phyloP scores from a whole-genome alignment of 164 flowering plant genomes.

The Tetracentron sinense region DNA sequence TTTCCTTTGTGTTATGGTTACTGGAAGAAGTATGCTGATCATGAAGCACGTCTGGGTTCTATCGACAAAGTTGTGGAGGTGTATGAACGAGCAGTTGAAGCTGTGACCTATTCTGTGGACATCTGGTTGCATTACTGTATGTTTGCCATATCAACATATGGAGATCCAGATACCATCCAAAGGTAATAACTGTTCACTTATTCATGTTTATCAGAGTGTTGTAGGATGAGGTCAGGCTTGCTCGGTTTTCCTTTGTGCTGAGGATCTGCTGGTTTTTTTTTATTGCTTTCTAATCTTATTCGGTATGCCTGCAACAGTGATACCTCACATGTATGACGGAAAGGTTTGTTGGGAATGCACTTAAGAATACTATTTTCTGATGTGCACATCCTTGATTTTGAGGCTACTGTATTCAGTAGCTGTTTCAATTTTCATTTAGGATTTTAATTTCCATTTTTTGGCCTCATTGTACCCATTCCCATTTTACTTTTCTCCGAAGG shows the following conservation, averaged over 20 bases:
- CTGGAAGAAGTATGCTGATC: slow-evolving; percentile 99
- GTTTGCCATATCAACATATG: slow-evolving; percentile 78
- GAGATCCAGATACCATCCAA: slow-evolving; percentile 83
- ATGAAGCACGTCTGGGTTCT: slow-evolving; percentile 74
- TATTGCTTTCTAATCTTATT: slow-evolving; percentile 54
- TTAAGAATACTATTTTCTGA: slow-evolving; percentile 36
- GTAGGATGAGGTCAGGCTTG: slow-evolving; percentile 16
- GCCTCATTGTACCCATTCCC: slow-evolving; percentile 21
- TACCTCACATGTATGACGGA: slow-evolving; percentile 44
- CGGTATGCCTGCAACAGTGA: slow-evolving; percentile 56
- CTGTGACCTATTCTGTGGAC: slow-evolving; percentile 97
- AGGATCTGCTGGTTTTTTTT: too few species aligned
- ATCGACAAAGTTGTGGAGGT: slow-evolving; percentile 91
- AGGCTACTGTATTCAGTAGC: slow-evolving; percentile 25
- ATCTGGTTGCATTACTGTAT: slow-evolving; percentile 96
- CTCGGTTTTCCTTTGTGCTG: slow-evolving; percentile 21
- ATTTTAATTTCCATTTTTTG: slow-evolving; percentile 19
- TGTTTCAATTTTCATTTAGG: slow-evolving; percentile 24
- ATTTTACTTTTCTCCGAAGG: slow-evolving; percentile 23
- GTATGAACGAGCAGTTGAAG: slow-evolving; percentile 89
- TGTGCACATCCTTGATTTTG: slow-evolving; percentile 34
- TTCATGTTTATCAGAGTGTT: slow-evolving; percentile 9
- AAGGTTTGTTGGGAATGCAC: slow-evolving; percentile 51
- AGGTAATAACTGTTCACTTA: slow-evolving; percentile 51
- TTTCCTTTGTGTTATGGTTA: slow-evolving; percentile 99